phyloP scores from a whole-genome alignment of 352 stramenopile species.

The Globisporangium viniferum region DNA sequence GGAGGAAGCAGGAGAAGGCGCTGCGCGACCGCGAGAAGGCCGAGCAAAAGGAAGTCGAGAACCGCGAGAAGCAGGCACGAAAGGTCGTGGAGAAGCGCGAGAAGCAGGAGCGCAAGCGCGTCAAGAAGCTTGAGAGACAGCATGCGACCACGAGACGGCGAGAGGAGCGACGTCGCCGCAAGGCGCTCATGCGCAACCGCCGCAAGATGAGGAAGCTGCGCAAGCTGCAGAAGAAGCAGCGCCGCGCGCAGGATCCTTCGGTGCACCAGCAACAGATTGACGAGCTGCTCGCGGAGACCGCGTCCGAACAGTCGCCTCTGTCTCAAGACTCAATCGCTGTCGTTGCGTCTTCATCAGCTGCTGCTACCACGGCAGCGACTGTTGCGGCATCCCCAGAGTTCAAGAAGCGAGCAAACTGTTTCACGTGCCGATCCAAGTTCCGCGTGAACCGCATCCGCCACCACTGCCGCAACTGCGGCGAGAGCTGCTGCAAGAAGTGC shows the following conservation, averaged over 20 bases:
- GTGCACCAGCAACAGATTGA: slow-evolving; percentile 6
- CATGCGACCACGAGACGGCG: slow-evolving; percentile 17
- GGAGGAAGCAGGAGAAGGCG: slow-evolving; percentile 21
- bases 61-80: slow-evolving; percentile 15
- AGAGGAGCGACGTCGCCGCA: slow-evolving; percentile 9
- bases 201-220: slow-evolving; percentile 14
- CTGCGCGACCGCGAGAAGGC: slow-evolving; percentile 19
- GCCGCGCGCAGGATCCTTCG: slow-evolving; percentile 2
- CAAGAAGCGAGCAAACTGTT: slow-evolving; percentile 31
- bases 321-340: not conserved
- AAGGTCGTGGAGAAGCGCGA: slow-evolving; percentile 14
- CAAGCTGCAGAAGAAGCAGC: slow-evolving; percentile 15
- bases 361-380: not conserved
- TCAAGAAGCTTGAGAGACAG: slow-evolving; percentile 27
- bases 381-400: slow-evolving; percentile 23
- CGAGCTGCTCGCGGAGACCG: slow-evolving; percentile 4
- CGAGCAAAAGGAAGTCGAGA: slow-evolving; percentile 10
- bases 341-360: not conserved
- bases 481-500: slow-evolving; percentile 57
- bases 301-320: slow-evolving; percentile 1
- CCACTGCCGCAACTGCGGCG: slow-evolving; percentile 65
- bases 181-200: slow-evolving; percentile 10
- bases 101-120: slow-evolving; percentile 14
- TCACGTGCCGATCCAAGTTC: slow-evolving; percentile 43
- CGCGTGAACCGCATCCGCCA: slow-evolving; percentile 34